phyloP scores from a whole-genome alignment of 2,329 filamentous ascomycete genomes.

The Arthrobotrys megalospora region DNA sequence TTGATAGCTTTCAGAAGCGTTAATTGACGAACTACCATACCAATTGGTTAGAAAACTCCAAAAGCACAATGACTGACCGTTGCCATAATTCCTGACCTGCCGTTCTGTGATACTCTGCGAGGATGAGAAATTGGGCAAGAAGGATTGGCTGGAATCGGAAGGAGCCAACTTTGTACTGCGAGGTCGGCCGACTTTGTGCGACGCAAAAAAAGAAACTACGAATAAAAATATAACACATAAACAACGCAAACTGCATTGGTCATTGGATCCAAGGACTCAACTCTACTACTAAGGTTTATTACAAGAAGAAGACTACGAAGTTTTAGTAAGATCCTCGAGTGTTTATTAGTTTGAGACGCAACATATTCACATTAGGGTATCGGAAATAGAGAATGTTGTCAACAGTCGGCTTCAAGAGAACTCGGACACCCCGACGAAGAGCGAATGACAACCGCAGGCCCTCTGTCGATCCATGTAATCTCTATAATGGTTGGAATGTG shows the following conservation, averaged over 20 bases:
- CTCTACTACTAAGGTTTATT: not conserved
- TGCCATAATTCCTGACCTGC: constrained; percentile 38
- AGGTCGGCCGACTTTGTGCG: constrained; percentile 37
- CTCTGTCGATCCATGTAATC: not conserved
- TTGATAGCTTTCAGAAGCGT: constrained; percentile 55
- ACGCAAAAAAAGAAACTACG: constrained; percentile 33
- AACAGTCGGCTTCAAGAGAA: not conserved
- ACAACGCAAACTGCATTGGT: constrained; percentile 5
- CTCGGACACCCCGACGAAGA: not conserved
- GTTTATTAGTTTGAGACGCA: not conserved
- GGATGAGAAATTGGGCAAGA: constrained; percentile 54
- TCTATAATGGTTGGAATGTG: not conserved
- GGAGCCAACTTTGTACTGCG: constrained; percentile 33
- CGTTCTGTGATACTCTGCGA: constrained; percentile 24
- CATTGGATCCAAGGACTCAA: too few species aligned
- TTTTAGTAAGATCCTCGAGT: not conserved
- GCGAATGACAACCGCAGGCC: not conserved
- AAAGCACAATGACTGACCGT: constrained; percentile 40
- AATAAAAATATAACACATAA: not conserved
- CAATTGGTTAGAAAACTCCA: constrained; percentile 12
- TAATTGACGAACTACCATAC: constrained; percentile 18
- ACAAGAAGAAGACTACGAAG: not conserved
- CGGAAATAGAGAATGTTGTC: not conserved
- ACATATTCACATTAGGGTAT: not conserved
- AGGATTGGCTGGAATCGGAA: constrained; percentile 44